Conservation (phyloP, 163 green algal species). For the Scenedesmus sp. region DNA sequence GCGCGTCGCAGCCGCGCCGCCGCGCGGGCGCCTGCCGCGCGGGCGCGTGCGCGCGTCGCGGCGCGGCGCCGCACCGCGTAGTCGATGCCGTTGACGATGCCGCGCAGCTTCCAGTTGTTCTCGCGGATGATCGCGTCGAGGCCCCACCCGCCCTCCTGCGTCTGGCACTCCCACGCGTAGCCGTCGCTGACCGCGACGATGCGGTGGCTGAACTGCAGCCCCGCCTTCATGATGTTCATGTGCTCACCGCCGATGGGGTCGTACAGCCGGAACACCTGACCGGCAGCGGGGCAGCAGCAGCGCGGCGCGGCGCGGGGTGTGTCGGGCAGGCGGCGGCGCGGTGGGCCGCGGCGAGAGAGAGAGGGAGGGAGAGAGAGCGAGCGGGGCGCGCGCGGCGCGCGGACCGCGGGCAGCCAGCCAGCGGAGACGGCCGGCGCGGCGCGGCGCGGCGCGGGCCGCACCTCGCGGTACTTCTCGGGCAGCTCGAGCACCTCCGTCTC, state of each 20-base stretch:
- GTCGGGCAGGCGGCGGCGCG: no score
- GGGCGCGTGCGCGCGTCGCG: no score
- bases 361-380: no score
- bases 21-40: no score
- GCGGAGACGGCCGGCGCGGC: no score
- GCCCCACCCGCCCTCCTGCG: conserved; percentile 95
- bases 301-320: no score
- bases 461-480: conserved; percentile 47
- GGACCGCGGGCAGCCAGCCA: neutral
- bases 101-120: conserved; percentile 90
- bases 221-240: conserved; percentile 99
- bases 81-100: conserved; percentile 97
- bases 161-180: conserved; percentile 98
- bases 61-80: no score
- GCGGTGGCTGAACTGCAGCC: conserved; percentile 81
- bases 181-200: conserved; percentile 92
- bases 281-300: neutral
- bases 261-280: conserved; percentile 80
- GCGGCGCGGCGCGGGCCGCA: neutral
- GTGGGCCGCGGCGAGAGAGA: no score
- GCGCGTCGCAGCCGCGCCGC: no score
- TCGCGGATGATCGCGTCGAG: conserved; percentile 88
- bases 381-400: no score
- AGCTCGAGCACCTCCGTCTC: conserved; percentile 79
- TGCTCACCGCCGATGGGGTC: conserved; percentile 96